Evolutionary conservation across 1,139 yeast genomes (phyloP).

Genomic region (Yamadazyma kanchanaburiensis): DNA sequence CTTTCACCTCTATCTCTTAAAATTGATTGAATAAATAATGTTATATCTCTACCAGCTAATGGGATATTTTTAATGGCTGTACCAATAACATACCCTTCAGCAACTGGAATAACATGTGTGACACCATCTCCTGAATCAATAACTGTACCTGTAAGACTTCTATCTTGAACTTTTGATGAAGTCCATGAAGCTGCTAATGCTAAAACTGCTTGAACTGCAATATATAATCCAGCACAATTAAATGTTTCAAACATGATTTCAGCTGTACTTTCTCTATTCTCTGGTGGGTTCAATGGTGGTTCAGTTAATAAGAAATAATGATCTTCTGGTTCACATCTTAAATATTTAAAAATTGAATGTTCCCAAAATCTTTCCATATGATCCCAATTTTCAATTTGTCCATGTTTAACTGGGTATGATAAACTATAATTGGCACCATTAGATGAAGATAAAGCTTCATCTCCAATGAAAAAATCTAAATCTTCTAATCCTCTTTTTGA

Average conservation of each 20-base stretch:
- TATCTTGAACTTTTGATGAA: slow-evolving; percentile 87
- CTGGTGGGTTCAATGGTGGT: slow-evolving; percentile 98
- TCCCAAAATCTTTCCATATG: slow-evolving; percentile 99
- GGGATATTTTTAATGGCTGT: slow-evolving; percentile 97
- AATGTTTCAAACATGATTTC: slow-evolving; percentile 98
- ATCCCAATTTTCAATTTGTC: slow-evolving; percentile 99
- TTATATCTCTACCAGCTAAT: slow-evolving; percentile 97
- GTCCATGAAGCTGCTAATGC: slow-evolving; percentile 99
- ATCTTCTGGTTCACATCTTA: slow-evolving; percentile 98
- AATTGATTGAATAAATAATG: slow-evolving; percentile 86
- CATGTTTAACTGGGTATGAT: slow-evolving; percentile 92
- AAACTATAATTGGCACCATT: slow-evolving; percentile 87
- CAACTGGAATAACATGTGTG: slow-evolving; percentile 98
- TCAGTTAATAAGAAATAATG: slow-evolving; percentile 93
- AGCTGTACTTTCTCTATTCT: slow-evolving; percentile 96
- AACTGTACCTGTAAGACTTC: slow-evolving; percentile 96
- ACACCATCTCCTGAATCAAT: slow-evolving; percentile 98
- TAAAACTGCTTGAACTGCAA: slow-evolving; percentile 97
- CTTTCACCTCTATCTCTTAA: slow-evolving; percentile 96
- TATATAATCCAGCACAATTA: slow-evolving; percentile 96
- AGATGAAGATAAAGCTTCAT: slow-evolving; percentile 88
- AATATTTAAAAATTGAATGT: slow-evolving; percentile 89
- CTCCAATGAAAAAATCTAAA: slow-evolving; percentile 92
- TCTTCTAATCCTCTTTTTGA: slow-evolving; percentile 91
- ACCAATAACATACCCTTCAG: slow-evolving; percentile 98